Evolutionary conservation across 1,139 yeast species (phyloP).

Genomic region (Lodderomyces elongisporus): DNA sequence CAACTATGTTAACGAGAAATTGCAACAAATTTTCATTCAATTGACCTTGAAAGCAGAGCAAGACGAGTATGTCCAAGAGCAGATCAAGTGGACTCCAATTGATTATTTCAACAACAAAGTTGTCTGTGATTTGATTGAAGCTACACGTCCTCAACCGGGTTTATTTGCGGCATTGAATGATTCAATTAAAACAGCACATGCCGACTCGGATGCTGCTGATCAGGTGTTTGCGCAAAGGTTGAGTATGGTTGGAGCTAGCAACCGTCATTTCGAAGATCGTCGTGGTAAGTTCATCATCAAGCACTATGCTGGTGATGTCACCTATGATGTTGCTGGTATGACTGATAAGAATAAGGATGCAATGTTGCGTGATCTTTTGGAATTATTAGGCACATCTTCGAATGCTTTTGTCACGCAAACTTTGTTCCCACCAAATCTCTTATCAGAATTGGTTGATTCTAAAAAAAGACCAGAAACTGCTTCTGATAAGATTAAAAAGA

Average conservation of each 20-base stretch:
- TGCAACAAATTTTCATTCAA: slow-evolving; percentile 95
- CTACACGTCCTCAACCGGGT: slow-evolving; percentile 88
- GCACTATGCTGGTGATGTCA: slow-evolving; percentile 98
- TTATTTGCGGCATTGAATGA: slow-evolving; percentile 95
- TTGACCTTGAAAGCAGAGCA: slow-evolving; percentile 94
- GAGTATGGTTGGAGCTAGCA: slow-evolving; percentile 70
- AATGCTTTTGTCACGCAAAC: slow-evolving; percentile 57
- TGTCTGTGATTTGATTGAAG: slow-evolving; percentile 95
- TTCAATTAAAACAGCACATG: slow-evolving; percentile 97
- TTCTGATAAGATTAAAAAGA: slow-evolving; percentile 85
- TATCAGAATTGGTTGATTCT: slow-evolving; percentile 60
- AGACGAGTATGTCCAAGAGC: slow-evolving; percentile 93
- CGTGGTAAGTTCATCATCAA: slow-evolving; percentile 83
- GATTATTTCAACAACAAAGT: slow-evolving; percentile 93
- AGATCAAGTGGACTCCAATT: slow-evolving; percentile 96
- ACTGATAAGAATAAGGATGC: slow-evolving; percentile 98
- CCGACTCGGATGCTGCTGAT: slow-evolving; percentile 95
- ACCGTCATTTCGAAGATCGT: slow-evolving; percentile 87
- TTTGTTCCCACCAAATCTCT: slow-evolving; percentile 67
- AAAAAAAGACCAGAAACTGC: slow-evolving; percentile 95
- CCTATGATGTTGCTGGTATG: slow-evolving; percentile 85
- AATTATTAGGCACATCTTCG: slow-evolving; percentile 66
- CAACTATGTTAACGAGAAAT: slow-evolving; percentile 93
- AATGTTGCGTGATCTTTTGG: slow-evolving; percentile 80
- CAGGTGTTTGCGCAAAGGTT: slow-evolving; percentile 92